Evolutionary conservation across 441 rosid species (phyloP).

Genomic region (Erodium trifolium): DNA sequence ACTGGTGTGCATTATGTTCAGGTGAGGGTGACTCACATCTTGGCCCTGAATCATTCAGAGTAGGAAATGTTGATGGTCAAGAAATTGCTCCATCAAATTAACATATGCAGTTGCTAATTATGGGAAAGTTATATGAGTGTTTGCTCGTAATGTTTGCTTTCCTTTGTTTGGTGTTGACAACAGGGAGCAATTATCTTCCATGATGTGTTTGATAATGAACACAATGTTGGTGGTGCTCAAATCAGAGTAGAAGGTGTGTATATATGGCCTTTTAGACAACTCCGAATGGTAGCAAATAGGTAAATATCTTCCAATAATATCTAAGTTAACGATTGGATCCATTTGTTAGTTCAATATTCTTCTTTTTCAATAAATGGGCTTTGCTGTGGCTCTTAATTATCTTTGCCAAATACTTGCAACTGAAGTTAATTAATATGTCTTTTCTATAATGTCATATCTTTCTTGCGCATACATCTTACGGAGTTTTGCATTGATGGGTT

Average conservation of each 20-base stretch:
- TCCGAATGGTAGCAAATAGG: slow-evolving; percentile 92
- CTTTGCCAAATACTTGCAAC: too few species aligned
- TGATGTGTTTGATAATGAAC: slow-evolving; percentile 82
- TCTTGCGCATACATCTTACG: too few species aligned
- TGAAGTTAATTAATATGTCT: too few species aligned
- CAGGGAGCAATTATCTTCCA: slow-evolving; percentile 96
- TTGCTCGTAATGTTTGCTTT: neutral
- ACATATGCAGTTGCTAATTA: too few species aligned
- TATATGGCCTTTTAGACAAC: slow-evolving; percentile 98
- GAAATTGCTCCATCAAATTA: neutral
- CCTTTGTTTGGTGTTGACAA: slow-evolving; percentile 19
- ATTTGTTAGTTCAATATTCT: too few species aligned
- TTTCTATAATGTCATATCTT: too few species aligned
- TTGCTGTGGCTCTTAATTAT: too few species aligned
- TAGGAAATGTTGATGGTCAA: slow-evolving; percentile 3
- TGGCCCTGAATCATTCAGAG: slow-evolving; percentile 1
- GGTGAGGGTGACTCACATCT: slow-evolving; percentile 32
- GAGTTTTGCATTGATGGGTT: too few species aligned
- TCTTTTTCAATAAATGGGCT: too few species aligned
- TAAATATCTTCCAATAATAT: slow-evolving; percentile 22
- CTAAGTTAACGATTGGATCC: too few species aligned
- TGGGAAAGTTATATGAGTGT: too few species aligned
- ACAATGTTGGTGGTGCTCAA: slow-evolving; percentile 86
- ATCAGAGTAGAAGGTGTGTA: slow-evolving; percentile 95
- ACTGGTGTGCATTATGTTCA: slow-evolving; percentile 93